These are phyloP conservation scores for Luffa acutangula DNA, from an alignment of 306 rosid species.

Conservation along the genomic window DNA sequence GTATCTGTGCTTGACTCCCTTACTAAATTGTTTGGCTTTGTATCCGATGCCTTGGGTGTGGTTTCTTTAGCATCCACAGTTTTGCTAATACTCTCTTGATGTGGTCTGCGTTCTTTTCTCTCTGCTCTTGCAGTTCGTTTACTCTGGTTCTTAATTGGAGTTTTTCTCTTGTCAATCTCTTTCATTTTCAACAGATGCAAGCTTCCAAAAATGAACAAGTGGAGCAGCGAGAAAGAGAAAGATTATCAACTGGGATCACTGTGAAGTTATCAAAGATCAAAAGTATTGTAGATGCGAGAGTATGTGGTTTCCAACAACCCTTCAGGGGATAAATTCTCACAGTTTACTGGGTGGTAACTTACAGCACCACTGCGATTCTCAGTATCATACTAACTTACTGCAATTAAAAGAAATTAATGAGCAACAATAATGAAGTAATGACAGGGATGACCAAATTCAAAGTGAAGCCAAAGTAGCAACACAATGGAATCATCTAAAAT, in stretches of 20 bases:
- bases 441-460: not conserved
- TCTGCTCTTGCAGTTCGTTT: constrained; percentile 45
- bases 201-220: not conserved
- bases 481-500: not conserved
- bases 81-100: constrained; percentile 38
- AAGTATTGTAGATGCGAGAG: not conserved
- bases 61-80: constrained; percentile 38
- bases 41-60: constrained; percentile 29
- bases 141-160: constrained; percentile 39
- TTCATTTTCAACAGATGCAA: constrained; percentile 34
- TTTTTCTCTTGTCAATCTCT: constrained; percentile 58
- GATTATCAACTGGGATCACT: not conserved
- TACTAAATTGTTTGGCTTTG: constrained; percentile 26
- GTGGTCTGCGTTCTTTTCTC: constrained; percentile 38
- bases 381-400: not conserved
- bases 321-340: not conserved
- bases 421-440: not conserved
- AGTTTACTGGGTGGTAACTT: not conserved
- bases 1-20: constrained; percentile 42
- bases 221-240: not conserved
- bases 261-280: not conserved
- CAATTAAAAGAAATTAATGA: not conserved
- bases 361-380: not conserved
- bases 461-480: not conserved
- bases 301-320: not conserved